Conservation (phyloP, 495 filamentous ascomycete species). For the Neurospora sp. region DNA sequence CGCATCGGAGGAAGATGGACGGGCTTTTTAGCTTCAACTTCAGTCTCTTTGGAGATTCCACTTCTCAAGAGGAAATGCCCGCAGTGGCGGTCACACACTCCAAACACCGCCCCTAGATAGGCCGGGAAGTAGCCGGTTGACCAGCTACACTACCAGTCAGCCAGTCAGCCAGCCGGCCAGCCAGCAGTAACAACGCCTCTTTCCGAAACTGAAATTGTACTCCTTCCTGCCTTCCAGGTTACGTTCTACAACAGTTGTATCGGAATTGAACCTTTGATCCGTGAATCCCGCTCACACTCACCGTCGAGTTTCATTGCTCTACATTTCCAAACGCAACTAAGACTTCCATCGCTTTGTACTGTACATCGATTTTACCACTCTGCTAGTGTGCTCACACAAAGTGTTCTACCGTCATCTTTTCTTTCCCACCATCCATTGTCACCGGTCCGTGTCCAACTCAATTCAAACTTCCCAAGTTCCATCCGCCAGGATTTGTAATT, state of each 20-base stretch:
- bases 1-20: neutral
- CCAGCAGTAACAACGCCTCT: neutral
- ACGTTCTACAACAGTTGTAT: neutral
- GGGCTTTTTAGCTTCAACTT: neutral
- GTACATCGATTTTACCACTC: neutral
- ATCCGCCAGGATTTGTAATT: constrained; percentile 4
- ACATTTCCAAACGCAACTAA: neutral
- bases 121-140: neutral
- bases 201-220: neutral
- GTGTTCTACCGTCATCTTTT: neutral
- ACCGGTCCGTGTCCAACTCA: neutral
- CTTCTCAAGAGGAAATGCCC: neutral
- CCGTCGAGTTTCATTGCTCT: neutral
- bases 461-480: constrained; percentile 13
- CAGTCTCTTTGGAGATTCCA: neutral
- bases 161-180: neutral
- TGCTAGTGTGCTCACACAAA: neutral
- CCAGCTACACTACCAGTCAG: neutral
- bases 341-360: neutral
- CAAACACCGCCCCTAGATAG: neutral
- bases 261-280: neutral
- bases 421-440: neutral
- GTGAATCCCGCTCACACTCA: neutral
- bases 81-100: neutral
- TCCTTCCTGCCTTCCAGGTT: neutral